Conservation (phyloP, 1,139 yeast species). For the Meyerozyma guilliermondii region DNA sequence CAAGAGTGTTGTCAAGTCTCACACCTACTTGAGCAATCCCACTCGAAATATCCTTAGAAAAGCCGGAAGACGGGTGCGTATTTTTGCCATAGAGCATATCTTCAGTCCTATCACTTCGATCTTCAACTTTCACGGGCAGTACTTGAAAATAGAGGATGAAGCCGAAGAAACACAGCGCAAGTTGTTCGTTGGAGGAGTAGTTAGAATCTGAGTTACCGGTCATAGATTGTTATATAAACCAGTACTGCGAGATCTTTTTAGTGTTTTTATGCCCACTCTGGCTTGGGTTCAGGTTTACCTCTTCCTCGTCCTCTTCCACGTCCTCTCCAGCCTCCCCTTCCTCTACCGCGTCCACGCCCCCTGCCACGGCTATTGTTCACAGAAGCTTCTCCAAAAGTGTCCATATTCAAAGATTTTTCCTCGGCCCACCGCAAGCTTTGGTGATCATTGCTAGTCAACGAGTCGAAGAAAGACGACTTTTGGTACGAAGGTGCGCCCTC, state of each 20-base stretch:
- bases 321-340: slow-evolving; percentile 18
- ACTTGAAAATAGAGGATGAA: slow-evolving; percentile 19
- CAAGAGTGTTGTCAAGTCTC: slow-evolving; percentile 26
- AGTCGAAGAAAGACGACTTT: slow-evolving; percentile 20
- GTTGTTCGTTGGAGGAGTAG: slow-evolving; percentile 25
- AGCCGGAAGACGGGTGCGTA: slow-evolving; percentile 14
- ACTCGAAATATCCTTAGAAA: slow-evolving; percentile 16
- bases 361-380: slow-evolving; percentile 25
- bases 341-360: slow-evolving; percentile 21
- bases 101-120: slow-evolving; percentile 26
- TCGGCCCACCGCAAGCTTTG: slow-evolving; percentile 59
- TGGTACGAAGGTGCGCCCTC: slow-evolving; percentile 15
- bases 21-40: slow-evolving; percentile 11
- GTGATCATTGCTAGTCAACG: slow-evolving; percentile 39
- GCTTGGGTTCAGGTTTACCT: slow-evolving; percentile 25
- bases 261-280: slow-evolving; percentile 39
- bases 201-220: slow-evolving; percentile 12
- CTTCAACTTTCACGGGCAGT: slow-evolving; percentile 22
- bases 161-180: slow-evolving; percentile 20
- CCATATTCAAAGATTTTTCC: slow-evolving; percentile 41
- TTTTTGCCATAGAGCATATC: slow-evolving; percentile 19
- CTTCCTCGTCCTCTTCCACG: slow-evolving; percentile 23
- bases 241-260: no score
- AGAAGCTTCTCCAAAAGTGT: slow-evolving; percentile 25
- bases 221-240: background rate